Conservation (phyloP, 2,329 filamentous ascomycete species). For the Hansfordia pulvinata region DNA sequence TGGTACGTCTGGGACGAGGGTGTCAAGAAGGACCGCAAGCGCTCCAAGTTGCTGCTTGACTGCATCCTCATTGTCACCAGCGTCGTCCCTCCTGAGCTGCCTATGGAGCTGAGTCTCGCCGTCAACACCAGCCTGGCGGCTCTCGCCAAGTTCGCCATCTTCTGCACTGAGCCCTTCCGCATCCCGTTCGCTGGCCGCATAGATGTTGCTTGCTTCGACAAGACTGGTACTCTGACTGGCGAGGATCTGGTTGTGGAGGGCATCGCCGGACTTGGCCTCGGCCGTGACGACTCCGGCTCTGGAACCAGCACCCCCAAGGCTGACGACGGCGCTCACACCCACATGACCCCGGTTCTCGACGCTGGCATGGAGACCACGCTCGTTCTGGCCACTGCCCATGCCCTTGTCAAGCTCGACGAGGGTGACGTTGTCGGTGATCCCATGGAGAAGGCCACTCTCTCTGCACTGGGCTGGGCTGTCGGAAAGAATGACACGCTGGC, state of each 20-base stretch:
- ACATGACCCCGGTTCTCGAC: slow-evolving; percentile 57
- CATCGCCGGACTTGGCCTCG: slow-evolving; percentile 76
- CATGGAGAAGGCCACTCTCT: slow-evolving; percentile 94
- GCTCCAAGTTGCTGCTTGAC: slow-evolving; percentile 92
- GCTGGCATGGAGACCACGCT: slow-evolving; percentile 74
- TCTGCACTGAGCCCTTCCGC: slow-evolving; percentile 96
- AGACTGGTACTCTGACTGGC: slow-evolving; percentile 91
- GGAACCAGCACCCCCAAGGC: slow-evolving; percentile 54
- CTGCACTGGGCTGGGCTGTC: slow-evolving; percentile 83
- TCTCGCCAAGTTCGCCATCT: slow-evolving; percentile 89
- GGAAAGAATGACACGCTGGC: slow-evolving; percentile 76
- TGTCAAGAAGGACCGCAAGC: slow-evolving; percentile 85
- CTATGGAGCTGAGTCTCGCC: slow-evolving; percentile 94
- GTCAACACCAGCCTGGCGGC: slow-evolving; percentile 96
- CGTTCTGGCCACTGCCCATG: slow-evolving; percentile 88
- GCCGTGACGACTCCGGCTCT: too few species aligned
- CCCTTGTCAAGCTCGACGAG: slow-evolving; percentile 89
- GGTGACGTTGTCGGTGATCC: slow-evolving; percentile 95
- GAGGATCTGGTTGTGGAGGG: slow-evolving; percentile 96
- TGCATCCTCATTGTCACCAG: slow-evolving; percentile 96
- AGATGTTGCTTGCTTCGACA: slow-evolving; percentile 95
- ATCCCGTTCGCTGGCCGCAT: slow-evolving; percentile 94
- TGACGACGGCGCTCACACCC: slow-evolving; percentile 69
- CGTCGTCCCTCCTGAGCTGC: slow-evolving; percentile 93
- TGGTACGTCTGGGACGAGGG: slow-evolving; percentile 99